Percentiles rank a stretch among this genome's conserved stretches.
These are phyloP conservation scores for Paraphysoderma sedebokerense DNA, from an alignment of 371 early-diverging fungal genomes.

Conservation along the genomic window DNA sequence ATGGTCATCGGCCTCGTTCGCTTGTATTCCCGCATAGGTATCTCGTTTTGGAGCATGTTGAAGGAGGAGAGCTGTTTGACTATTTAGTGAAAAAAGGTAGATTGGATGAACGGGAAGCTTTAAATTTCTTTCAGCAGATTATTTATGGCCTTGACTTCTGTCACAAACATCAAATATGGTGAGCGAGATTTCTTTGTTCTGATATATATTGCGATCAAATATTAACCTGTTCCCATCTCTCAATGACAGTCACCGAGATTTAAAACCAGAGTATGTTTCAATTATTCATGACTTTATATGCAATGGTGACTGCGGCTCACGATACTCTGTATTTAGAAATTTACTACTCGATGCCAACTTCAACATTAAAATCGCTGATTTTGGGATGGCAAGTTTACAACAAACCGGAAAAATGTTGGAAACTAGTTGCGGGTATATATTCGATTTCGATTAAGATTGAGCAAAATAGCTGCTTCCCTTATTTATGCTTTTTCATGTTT, in stretches of 20 bases:
- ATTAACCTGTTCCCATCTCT: not conserved
- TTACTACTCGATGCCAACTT: constrained; percentile 68
- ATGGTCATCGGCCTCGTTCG: not conserved
- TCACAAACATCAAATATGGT: constrained; percentile 82
- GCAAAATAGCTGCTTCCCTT: constrained; percentile 17
- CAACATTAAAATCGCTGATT: constrained; percentile 68
- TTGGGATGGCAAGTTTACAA: constrained; percentile 71
- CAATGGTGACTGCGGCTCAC: not conserved
- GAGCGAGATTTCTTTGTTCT: constrained; percentile 2
- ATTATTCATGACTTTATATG: not conserved
- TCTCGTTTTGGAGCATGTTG: constrained; percentile 89
- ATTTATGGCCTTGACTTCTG: constrained; percentile 84
- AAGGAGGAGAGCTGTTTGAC: constrained; percentile 94
- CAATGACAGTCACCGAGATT: constrained; percentile 71
- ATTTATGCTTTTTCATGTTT: constrained; percentile 13
- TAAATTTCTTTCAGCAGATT: constrained; percentile 88
- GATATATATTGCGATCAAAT: not conserved
- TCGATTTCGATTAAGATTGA: not conserved
- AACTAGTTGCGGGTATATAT: constrained; percentile 52
- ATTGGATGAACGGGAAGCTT: constrained; percentile 72
- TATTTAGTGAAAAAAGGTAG: constrained; percentile 74
- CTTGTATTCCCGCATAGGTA: not conserved
- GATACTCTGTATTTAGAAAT: constrained; percentile 29
- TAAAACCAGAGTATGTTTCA: constrained; percentile 58
- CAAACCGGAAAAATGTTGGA: constrained; percentile 45